Conservation (phyloP, 192 early-diverging fungal species). For the Umbelopsis sp. region DNA sequence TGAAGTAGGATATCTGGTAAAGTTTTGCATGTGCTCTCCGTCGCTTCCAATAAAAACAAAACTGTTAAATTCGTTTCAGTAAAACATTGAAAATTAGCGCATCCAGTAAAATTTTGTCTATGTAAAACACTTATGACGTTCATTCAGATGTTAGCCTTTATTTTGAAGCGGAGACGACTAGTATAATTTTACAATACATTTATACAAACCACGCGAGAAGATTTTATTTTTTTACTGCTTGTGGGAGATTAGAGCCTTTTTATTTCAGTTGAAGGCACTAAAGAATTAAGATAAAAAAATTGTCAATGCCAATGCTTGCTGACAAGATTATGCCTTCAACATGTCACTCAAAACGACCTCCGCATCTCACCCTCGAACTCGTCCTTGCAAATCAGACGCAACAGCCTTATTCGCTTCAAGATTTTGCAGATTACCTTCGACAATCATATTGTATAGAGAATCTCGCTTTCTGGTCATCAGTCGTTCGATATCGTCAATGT, state of each 20-base stretch:
- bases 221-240: not conserved
- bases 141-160: not conserved
- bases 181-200: constrained; percentile 2
- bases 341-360: not conserved
- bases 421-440: constrained; percentile 40
- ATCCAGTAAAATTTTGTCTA: no score
- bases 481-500: not conserved
- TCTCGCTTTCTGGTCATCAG: constrained; percentile 37
- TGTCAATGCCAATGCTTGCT: not conserved
- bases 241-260: not conserved
- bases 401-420: constrained; percentile 26
- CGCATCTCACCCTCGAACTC: constrained; percentile 28
- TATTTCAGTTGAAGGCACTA: not conserved
- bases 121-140: no score
- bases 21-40: no score
- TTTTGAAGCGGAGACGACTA: not conserved
- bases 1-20: no score
- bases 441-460: constrained; percentile 43
- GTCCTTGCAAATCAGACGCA: constrained; percentile 29
- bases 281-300: not conserved
- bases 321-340: constrained; percentile 24
- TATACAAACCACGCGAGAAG: constrained; percentile 17
- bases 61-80: no score
- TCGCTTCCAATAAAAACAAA: no score
- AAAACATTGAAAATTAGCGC: no score